Percentiles rank a stretch among this genome's conserved stretches.
phyloP scores from a whole-genome alignment of 495 filamentous ascomycete species.

The Annulohypoxylon nitens region DNA sequence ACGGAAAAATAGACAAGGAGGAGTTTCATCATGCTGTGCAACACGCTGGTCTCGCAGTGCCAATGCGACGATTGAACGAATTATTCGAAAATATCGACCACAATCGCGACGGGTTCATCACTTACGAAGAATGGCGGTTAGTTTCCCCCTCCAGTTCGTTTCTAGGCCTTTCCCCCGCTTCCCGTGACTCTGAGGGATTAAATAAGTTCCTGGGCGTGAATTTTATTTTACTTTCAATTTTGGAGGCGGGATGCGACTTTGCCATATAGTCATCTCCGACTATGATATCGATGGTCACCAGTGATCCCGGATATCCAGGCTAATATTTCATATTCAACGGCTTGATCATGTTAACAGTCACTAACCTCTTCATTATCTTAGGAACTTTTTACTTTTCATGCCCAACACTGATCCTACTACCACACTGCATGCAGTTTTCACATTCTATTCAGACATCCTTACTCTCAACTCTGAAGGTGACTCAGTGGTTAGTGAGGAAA shows the following conservation, averaged over 20 bases:
- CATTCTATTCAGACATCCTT: constrained; percentile 91
- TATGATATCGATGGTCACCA: background rate
- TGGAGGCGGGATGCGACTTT: constrained; percentile 2
- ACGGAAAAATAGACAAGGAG: constrained; percentile 88
- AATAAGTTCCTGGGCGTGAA: constrained; percentile 15
- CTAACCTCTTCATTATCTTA: constrained; percentile 54
- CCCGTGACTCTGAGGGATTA: constrained; percentile 38
- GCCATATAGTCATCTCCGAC: background rate
- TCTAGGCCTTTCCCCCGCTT: constrained; percentile 3
- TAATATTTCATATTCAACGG: background rate
- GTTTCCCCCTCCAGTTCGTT: constrained; percentile 44
- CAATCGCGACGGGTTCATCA: constrained; percentile 89
- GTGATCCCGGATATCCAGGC: background rate
- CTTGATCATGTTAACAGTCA: constrained; percentile 25
- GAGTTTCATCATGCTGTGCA: constrained; percentile 85
- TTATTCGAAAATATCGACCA: constrained; percentile 92
- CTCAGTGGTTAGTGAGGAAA: constrained; percentile 89
- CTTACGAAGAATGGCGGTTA: constrained; percentile 97
- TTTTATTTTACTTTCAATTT: background rate
- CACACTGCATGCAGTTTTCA: constrained; percentile 84
- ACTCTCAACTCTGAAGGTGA: constrained; percentile 95
- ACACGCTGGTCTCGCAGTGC: constrained; percentile 81
- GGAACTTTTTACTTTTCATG: constrained; percentile 95
- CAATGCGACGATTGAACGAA: constrained; percentile 78
- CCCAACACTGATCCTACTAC: constrained; percentile 74